Evolutionary conservation across 176 grass and related monocot genomes (phyloP), one percentile per base, ranked within the genome.

Genomic region (Avena sativa): DNA sequence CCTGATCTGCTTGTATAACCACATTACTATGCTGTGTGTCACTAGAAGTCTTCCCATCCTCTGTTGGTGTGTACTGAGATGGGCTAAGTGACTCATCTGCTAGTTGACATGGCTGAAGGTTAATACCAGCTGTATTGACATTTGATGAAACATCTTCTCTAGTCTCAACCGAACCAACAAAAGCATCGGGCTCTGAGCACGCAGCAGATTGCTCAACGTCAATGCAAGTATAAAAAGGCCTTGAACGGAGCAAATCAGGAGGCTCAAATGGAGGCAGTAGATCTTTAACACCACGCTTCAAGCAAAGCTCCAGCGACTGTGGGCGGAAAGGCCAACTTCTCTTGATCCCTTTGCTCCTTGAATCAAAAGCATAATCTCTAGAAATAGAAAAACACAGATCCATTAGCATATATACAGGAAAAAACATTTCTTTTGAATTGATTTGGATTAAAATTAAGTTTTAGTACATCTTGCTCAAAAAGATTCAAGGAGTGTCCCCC

Each of bases 321-420:
- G 81, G 86, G 85, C 78, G 74, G 81, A 99, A 99, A 50, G 97
- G 97, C 97, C 97, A 99, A 64, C 66, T 92, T 72, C 46, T 87
- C 70, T 88, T 89, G 79, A 96, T 78, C n/a, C 91, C 51, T 72
- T 94, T 99, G 83, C 89, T 93, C 89, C 97, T 88, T 52, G 92
- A 90, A 82, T 84, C 65, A 81, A 94, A 91, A 93, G 88, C 90
- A 94, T 94, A 94, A 81, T 99, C 86, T 87, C 97, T 99, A 89
- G 23, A 69, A 84, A 89, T 76, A 90, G 30, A 88, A 48, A 76
- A 86, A 79, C 56, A 86, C 81, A 50, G n/a, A 59, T 13, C 79
- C 50, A 69, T 86, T 91, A 92, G 86, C 85, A 90, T 79, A 79
- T 78, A 76, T 30, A 53, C 14, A 52, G 7, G 3, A 9, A 3